Evolutionary conservation across 148 eudicot species (phyloP).

Genomic region (Polygonum aviculare): DNA sequence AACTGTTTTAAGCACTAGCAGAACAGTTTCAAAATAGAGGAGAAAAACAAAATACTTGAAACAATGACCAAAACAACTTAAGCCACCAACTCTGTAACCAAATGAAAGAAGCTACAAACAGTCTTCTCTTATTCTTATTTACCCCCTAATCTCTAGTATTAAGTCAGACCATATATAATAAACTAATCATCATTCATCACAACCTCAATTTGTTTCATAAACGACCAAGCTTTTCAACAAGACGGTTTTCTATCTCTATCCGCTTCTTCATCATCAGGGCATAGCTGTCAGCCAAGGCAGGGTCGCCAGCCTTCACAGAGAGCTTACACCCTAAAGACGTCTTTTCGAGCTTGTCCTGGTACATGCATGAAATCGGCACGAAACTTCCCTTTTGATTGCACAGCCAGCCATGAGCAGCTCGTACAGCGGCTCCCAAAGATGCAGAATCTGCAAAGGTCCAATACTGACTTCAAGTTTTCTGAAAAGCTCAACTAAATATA

Average conservation of each 20-base stretch:
- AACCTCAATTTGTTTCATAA: slow-evolving; percentile 17
- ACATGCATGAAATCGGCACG: slow-evolving; percentile 59
- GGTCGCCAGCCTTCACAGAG: slow-evolving; percentile 60
- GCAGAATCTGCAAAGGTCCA: slow-evolving; percentile 60
- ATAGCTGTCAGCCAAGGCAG: slow-evolving; percentile 52
- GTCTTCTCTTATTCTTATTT: too few species aligned
- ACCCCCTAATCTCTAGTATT: too few species aligned
- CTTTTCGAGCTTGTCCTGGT: slow-evolving; percentile 52
- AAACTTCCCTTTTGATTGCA: slow-evolving; percentile 67
- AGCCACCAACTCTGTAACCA: too few species aligned
- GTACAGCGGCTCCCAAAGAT: slow-evolving; percentile 71
- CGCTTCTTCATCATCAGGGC: slow-evolving; percentile 63
- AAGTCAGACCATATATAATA: too few species aligned
- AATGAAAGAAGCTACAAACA: too few species aligned
- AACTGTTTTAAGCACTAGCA: too few species aligned
- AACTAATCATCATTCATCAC: too few species aligned
- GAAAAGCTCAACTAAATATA: too few species aligned
- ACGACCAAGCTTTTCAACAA: slow-evolving; percentile 65
- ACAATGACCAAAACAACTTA: too few species aligned
- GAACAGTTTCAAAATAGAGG: too few species aligned
- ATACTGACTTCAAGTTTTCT: neutral
- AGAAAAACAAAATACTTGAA: too few species aligned
- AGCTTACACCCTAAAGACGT: slow-evolving; percentile 55
- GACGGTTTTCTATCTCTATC: slow-evolving; percentile 62
- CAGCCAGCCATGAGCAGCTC: slow-evolving; percentile 96